Evolutionary conservation across 2,329 filamentous ascomycete genomes (phyloP).

Genomic region (Fusarium sp.): DNA sequence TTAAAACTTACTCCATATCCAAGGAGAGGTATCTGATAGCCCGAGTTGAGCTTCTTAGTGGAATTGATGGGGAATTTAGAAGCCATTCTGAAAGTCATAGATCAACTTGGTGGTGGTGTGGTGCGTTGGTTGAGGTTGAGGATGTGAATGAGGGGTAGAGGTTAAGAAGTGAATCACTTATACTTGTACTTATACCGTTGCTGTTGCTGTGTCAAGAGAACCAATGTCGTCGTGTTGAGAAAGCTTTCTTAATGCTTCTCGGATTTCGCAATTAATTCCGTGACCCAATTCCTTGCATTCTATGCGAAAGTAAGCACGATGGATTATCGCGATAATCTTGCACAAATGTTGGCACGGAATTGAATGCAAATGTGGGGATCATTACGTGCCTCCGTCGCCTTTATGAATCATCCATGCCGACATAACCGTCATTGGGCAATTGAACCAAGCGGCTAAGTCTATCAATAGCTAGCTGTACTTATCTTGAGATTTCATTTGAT

Average conservation of each 20-base stretch:
- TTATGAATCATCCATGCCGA: neutral
- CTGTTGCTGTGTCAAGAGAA: neutral
- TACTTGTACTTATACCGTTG: neutral
- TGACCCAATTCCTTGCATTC: neutral
- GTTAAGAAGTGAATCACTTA: slow-evolving; percentile 20
- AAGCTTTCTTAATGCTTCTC: neutral
- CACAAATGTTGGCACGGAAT: neutral
- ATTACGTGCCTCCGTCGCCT: neutral
- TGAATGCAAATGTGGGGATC: neutral
- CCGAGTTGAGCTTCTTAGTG: slow-evolving; percentile 68
- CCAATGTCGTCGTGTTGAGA: neutral
- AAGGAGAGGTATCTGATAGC: slow-evolving; percentile 66
- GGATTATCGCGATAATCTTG: neutral
- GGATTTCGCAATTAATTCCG: slow-evolving; percentile 5
- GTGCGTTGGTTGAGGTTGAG: slow-evolving; percentile 2
- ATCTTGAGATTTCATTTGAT: too few relatives aligned
- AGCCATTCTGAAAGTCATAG: slow-evolving; percentile 60
- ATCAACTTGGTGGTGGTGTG: neutral
- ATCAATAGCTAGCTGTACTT: too few relatives aligned
- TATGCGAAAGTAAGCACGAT: slow-evolving; percentile 1
- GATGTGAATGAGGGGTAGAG: slow-evolving; percentile 22
- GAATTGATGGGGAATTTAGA: slow-evolving; percentile 63
- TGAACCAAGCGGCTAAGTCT: too few relatives aligned
- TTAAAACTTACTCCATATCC: slow-evolving; percentile 67
- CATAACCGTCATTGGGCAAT: neutral